Evolutionary conservation across 2,329 filamentous ascomycete genomes (phyloP).

Genomic region (Aspergillus bombycis): DNA sequence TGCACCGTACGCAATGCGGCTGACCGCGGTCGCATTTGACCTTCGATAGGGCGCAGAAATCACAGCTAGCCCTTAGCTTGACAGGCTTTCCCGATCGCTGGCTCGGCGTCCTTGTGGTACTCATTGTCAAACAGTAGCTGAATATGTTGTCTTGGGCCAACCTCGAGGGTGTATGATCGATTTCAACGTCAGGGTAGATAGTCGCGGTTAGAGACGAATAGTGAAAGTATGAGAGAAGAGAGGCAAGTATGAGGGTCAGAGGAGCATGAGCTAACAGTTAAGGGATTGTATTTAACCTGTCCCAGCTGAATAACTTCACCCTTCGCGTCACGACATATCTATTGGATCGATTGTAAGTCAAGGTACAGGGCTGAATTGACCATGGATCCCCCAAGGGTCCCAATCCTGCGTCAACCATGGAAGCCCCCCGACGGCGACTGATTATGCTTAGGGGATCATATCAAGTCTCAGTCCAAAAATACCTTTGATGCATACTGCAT

Average conservation of each 20-base stretch:
- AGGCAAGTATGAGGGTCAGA: background rate
- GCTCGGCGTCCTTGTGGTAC: background rate
- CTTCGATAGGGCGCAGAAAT: background rate
- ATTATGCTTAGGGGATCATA: background rate
- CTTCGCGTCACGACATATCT: background rate
- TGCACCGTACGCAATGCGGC: background rate
- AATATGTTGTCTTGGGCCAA: background rate
- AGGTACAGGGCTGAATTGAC: background rate
- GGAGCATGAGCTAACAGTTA: background rate
- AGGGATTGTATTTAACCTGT: background rate
- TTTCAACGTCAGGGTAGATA: background rate
- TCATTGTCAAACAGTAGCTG: background rate
- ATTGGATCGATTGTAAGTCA: background rate
- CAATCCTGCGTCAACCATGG: background rate
- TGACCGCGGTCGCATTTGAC: constrained; percentile 1
- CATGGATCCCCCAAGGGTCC: background rate
- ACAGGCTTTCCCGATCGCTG: background rate
- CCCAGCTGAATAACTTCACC: background rate
- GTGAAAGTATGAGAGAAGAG: background rate
- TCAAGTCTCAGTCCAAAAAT: background rate
- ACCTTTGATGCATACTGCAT: background rate
- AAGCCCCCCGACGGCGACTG: background rate
- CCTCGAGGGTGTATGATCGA: background rate
- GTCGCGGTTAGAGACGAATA: background rate
- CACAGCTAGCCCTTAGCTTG: background rate